Conservation (phyloP, 495 filamentous ascomycete species). For the Penicillium arizonense region DNA sequence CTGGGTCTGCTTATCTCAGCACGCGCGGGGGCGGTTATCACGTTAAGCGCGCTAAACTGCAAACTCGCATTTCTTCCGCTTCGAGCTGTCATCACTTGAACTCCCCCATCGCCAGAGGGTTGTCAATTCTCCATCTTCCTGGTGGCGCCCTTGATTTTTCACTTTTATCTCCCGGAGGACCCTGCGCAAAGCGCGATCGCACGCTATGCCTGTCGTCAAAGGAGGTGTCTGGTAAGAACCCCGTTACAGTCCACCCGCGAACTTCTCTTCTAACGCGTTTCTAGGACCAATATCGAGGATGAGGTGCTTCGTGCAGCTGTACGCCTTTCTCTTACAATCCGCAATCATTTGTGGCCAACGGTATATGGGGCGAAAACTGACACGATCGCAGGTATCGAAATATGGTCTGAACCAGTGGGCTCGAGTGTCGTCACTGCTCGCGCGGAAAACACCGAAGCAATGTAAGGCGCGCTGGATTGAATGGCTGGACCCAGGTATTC, state of each 20-base stretch:
- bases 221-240: conserved; percentile 88
- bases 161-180: not conserved
- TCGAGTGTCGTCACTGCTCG: conserved; percentile 93
- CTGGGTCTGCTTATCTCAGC: conserved; percentile 35
- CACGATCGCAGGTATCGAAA: conserved; percentile 68
- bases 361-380: conserved; percentile 14
- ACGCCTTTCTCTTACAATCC: conserved; percentile 10
- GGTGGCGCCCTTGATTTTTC: conserved; percentile 3
- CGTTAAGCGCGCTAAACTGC: conserved; percentile 17
- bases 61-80: conserved; percentile 24
- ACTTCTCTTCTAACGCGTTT: conserved; percentile 20
- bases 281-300: conserved; percentile 74
- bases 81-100: conserved; percentile 15
- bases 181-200: conserved; percentile 8
- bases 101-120: conserved; percentile 12
- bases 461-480: conserved; percentile 98
- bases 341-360: not conserved
- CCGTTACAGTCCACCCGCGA: conserved; percentile 21
- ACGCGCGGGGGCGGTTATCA: conserved; percentile 25
- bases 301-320: conserved; percentile 92
- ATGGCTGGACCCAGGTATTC: conserved; percentile 96
- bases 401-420: conserved; percentile 99
- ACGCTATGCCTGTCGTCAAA: conserved; percentile 90
- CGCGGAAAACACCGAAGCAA: conserved; percentile 97
- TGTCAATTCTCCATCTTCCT: conserved; percentile 14